Percentiles rank a stretch among this genome's conserved stretches.
These are phyloP conservation scores for Phytophthora macrochlamydospora DNA, from an alignment of 352 stramenopile species.

Conservation along the genomic window DNA sequence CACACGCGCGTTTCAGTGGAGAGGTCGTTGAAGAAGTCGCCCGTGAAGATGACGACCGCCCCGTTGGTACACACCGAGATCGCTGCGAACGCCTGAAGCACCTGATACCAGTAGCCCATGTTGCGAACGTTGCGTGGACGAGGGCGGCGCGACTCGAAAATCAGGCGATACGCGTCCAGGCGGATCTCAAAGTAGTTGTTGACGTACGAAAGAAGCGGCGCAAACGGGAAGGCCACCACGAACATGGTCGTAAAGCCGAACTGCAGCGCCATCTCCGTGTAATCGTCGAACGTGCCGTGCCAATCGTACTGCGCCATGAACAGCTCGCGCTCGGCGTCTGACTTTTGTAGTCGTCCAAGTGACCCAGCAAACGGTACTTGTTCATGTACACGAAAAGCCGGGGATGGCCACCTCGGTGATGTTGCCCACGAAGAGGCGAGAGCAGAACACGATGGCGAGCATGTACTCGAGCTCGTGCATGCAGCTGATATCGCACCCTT, in stretches of 20 bases:
- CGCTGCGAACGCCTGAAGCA: constrained; percentile 90
- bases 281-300: constrained; percentile 92
- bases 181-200: constrained; percentile 95
- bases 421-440: constrained; percentile 84
- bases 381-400: constrained; percentile 77
- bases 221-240: constrained; percentile 93
- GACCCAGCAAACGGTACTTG: constrained; percentile 66
- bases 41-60: constrained; percentile 93
- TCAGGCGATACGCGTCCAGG: constrained; percentile 87
- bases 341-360: constrained; percentile 54
- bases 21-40: constrained; percentile 72
- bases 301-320: constrained; percentile 86
- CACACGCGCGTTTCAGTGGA: constrained; percentile 65
- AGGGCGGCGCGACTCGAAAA: constrained; percentile 80
- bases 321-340: constrained; percentile 68
- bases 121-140: constrained; percentile 80
- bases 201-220: constrained; percentile 90
- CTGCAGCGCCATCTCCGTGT: constrained; percentile 92
- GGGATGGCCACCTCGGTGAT: constrained; percentile 76
- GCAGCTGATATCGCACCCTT: constrained; percentile 76
- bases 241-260: constrained; percentile 91
- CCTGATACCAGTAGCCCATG: constrained; percentile 94
- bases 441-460: constrained; percentile 92
- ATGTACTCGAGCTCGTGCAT: constrained; percentile 91
- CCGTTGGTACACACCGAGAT: constrained; percentile 94